phyloP scores from a whole-genome alignment of 257 asterid genomes.

The Paulownia fortunei region DNA sequence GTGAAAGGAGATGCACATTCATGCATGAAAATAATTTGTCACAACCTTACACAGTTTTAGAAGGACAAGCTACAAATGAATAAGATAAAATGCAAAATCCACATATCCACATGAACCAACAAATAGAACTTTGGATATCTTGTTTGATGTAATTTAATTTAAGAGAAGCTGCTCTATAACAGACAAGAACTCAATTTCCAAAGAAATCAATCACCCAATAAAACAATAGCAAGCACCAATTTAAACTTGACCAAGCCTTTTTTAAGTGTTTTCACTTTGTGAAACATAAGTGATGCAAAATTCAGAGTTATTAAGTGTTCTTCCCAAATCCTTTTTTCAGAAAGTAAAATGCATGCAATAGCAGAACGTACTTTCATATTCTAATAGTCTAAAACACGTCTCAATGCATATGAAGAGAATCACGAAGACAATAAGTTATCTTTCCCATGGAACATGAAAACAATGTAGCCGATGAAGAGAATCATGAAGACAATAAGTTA shows the following conservation, averaged over 20 bases:
- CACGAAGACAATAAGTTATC: conserved; percentile 33
- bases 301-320: background rate
- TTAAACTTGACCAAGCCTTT: background rate
- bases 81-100: background rate
- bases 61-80: background rate
- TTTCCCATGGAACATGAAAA: background rate
- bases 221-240: background rate
- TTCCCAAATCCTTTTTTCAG: background rate
- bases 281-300: background rate
- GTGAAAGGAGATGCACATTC: background rate
- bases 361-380: background rate
- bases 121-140: background rate
- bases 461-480: background rate
- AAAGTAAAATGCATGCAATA: background rate
- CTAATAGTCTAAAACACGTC: background rate
- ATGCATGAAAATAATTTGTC: background rate
- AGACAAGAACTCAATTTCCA: background rate
- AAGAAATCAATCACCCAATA: background rate
- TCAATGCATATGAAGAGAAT: background rate
- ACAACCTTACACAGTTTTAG: background rate
- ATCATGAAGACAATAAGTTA: conserved; percentile 30
- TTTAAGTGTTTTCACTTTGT: background rate
- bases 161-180: background rate
- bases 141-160: no score
- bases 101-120: background rate